These are phyloP conservation scores for Botryotinia calthae DNA, from an alignment of 2,329 filamentous ascomycete species.

Conservation along the genomic window DNA sequence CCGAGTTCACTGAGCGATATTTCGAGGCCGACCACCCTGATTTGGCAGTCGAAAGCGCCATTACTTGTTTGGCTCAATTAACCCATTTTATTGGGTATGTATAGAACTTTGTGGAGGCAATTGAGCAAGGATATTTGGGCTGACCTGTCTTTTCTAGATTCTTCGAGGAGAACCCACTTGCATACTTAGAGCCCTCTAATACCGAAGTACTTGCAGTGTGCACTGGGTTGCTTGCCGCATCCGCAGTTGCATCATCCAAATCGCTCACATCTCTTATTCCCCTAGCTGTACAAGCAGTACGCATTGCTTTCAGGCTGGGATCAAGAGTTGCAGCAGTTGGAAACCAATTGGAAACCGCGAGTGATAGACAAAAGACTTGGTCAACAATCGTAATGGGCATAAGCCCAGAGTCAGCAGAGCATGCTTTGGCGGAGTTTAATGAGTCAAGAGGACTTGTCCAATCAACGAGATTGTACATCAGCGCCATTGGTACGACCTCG, in stretches of 20 bases:
- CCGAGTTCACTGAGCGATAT: constrained; percentile 64
- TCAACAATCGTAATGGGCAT: constrained; percentile 28
- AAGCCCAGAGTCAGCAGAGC: constrained; percentile 21
- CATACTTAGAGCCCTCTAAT: constrained; percentile 14
- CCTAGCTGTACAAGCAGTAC: constrained; percentile 36
- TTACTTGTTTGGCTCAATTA: constrained; percentile 63
- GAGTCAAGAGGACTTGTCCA: constrained; percentile 22
- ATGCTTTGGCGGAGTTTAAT: constrained; percentile 27
- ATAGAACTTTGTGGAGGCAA: neutral
- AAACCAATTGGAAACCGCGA: constrained; percentile 25
- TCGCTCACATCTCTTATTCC: constrained; percentile 36
- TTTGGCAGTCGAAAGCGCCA: constrained; percentile 60
- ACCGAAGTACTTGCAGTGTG: constrained; percentile 30
- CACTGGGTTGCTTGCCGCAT: constrained; percentile 38
- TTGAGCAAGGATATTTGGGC: neutral
- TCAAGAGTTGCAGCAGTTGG: constrained; percentile 35
- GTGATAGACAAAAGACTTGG: constrained; percentile 25
- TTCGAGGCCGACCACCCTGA: constrained; percentile 55
- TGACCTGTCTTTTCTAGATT: constrained; percentile 14
- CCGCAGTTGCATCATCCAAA: constrained; percentile 36
- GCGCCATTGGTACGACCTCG: constrained; percentile 24
- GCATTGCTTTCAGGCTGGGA: constrained; percentile 38
- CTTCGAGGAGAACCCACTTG: constrained; percentile 18
- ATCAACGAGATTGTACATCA: constrained; percentile 28
- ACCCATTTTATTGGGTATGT: constrained; percentile 67